These are phyloP conservation scores for Mucor racemosus DNA, from an alignment of 371 early-diverging fungal species.

Conservation along the genomic window DNA sequence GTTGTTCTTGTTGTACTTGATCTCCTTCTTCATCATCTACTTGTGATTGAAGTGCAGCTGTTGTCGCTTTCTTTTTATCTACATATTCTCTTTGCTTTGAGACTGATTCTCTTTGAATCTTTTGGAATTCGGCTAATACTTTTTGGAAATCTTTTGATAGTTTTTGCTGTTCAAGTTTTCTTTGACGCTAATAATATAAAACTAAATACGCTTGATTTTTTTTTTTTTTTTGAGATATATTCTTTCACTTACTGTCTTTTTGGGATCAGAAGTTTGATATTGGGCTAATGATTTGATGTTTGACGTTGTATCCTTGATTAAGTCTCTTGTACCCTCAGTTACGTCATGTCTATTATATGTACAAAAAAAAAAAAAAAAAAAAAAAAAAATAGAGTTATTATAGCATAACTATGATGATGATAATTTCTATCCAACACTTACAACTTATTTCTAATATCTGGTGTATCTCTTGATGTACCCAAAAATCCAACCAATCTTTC, in stretches of 20 bases:
- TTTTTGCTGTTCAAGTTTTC: slow-evolving; percentile 79
- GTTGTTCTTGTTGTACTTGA: slow-evolving; percentile 46
- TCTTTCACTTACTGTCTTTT: slow-evolving; percentile 33
- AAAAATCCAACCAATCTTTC: slow-evolving; percentile 78
- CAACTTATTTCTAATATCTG: slow-evolving; percentile 77
- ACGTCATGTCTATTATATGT: slow-evolving; percentile 73
- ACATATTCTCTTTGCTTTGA: slow-evolving; percentile 89
- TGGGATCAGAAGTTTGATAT: slow-evolving; percentile 33
- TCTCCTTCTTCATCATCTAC: slow-evolving; percentile 42
- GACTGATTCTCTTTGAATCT: slow-evolving; percentile 79
- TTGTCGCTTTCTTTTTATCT: slow-evolving; percentile 66
- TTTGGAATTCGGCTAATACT: slow-evolving; percentile 87
- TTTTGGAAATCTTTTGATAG: slow-evolving; percentile 93
- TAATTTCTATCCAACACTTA: slow-evolving; percentile 28
- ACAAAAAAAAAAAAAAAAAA: no score
- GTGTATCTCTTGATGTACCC: slow-evolving; percentile 80
- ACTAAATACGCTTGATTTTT: not conserved
- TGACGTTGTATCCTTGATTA: slow-evolving; percentile 76
- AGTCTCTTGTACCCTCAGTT: slow-evolving; percentile 82
- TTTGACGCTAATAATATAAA: slow-evolving; percentile 58
- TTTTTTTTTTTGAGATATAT: not conserved
- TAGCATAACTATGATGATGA: not conserved
- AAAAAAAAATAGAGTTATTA: not conserved
- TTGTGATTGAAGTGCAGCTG: slow-evolving; percentile 44
- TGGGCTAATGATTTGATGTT: slow-evolving; percentile 76